Conservation (phyloP, 257 asterid species). For the Solanum etuberosum region DNA sequence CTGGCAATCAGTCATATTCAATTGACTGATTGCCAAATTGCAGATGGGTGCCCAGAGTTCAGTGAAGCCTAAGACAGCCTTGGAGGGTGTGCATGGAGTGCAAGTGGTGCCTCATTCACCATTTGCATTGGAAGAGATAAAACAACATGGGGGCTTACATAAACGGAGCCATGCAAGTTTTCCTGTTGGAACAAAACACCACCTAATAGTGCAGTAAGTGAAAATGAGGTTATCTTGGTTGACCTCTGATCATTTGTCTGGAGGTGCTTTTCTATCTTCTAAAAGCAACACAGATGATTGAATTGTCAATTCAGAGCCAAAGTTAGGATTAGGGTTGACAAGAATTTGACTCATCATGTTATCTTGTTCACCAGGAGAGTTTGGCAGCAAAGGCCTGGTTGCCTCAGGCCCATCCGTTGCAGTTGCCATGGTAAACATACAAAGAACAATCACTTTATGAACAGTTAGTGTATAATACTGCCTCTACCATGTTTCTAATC, state of each 20-base stretch:
- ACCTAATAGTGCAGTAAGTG: slow-evolving; percentile 47
- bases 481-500: neutral
- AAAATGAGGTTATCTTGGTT: neutral
- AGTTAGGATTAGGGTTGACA: neutral
- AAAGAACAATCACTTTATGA: neutral
- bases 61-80: slow-evolving; percentile 31
- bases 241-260: neutral
- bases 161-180: slow-evolving; percentile 20
- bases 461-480: neutral
- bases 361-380: slow-evolving; percentile 40
- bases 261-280: neutral
- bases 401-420: slow-evolving; percentile 65
- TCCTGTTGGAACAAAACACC: slow-evolving; percentile 25
- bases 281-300: neutral
- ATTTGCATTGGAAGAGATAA: slow-evolving; percentile 49
- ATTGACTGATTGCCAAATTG: slow-evolving; percentile 69
- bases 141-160: slow-evolving; percentile 36
- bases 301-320: neutral
- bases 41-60: slow-evolving; percentile 49
- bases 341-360: neutral
- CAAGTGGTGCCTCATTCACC: slow-evolving; percentile 71
- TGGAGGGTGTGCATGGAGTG: slow-evolving; percentile 62
- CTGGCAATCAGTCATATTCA: slow-evolving; percentile 64
- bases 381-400: slow-evolving; percentile 79
- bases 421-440: slow-evolving; percentile 37